Evolutionary conservation across 1,284 basidiomycete species (phyloP), one percentile per base, ranked within the genome.

Genomic region (Vanrija sp.): DNA sequence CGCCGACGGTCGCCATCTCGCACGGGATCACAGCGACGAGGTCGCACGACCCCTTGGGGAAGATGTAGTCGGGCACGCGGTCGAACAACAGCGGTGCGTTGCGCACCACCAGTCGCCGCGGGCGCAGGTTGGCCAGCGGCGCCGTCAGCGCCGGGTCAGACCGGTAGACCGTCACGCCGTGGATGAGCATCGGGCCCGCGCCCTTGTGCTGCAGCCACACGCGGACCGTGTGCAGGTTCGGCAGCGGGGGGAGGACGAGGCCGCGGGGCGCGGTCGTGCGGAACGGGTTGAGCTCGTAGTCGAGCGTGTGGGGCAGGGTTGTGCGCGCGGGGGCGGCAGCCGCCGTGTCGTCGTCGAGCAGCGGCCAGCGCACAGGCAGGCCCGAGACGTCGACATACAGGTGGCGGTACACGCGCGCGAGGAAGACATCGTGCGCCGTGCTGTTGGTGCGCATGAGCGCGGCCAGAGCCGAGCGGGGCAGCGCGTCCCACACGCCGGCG

Each of bases 1-100:
- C 48, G 15, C 59, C 59, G 7, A 57, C 59, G 4, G 46, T 25
- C 8, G 55, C 59, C n/a, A 42, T 19, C 23, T 57, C 55, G n/a
- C 53, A 48, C 6, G 19, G 29, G 16, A 55, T 16, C n/a, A 49
- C 45, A n/a, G 54, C 15, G 8, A 52, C 44, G 4, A 4, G 29
- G 5, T 29, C 25, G 23, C 44, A 9, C 1, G n/a, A 15, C 8
- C 6, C 12, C 10, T 14, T 9, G 6, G 49, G 43, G n/a, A 52
- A 29, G n/a, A 49, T 6, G 21, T 44, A 23, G 29, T 40, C 46
- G 7, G 28, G 18, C 19, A 44, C 16, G 3, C 39, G 39, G 23
- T 52, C 47, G 29, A 29, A 61, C 7, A 61, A 55, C 26, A 61
- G 55, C 19, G 53, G 51, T 7, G 39, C 52, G 45, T 46, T 12